Percentiles rank a stretch among this genome's conserved stretches.
Conservation (phyloP, 148 eudicot genomes). For the Chenopodium album region DNA sequence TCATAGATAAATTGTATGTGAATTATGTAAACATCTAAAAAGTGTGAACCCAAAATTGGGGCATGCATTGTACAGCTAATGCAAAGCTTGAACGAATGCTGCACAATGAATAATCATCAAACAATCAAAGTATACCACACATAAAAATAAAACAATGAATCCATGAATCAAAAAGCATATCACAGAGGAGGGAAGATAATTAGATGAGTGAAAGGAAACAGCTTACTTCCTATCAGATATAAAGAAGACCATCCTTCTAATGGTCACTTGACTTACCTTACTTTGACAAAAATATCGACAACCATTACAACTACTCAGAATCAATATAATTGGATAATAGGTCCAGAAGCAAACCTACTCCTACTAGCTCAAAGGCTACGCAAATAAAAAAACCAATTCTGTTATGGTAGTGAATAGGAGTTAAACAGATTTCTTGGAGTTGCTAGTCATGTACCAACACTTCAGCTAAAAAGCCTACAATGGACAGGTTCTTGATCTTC, state of each 20-base stretch:
- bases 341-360: neutral
- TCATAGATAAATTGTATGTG: too few species aligned
- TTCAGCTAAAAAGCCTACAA: neutral
- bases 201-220: too few species aligned
- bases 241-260: neutral
- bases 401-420: neutral
- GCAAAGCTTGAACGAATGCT: neutral
- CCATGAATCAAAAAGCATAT: neutral
- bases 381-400: neutral
- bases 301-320: neutral
- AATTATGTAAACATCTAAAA: neutral
- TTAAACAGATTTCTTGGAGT: neutral
- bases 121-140: too few species aligned
- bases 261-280: neutral
- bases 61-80: too few species aligned
- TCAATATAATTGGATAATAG: neutral
- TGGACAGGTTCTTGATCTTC: neutral
- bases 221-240: too few species aligned
- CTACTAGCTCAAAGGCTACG: neutral
- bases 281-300: neutral
- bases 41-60: neutral
- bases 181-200: neutral
- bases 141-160: too few species aligned
- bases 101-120: neutral
- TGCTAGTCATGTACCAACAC: neutral